Evolutionary conservation across 345 rosid genomes (phyloP).

Genomic region (Boechera retrofracta): DNA sequence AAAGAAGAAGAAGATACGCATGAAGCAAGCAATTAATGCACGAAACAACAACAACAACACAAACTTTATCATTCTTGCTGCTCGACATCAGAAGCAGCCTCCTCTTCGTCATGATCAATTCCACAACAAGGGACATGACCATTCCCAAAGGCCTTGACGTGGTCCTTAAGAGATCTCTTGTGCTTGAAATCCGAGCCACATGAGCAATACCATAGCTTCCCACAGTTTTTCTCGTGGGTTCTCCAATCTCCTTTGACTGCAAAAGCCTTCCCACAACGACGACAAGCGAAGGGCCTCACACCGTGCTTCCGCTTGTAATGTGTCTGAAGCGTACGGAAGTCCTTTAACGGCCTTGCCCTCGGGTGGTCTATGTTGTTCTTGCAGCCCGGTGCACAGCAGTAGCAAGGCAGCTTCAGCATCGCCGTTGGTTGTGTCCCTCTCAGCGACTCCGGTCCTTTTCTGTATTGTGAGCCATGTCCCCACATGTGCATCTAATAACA

Average conservation of each 20-base stretch:
- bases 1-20: not conserved
- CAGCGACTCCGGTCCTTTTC: conserved; percentile 94
- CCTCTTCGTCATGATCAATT: conserved; percentile 72
- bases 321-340: conserved; percentile 97
- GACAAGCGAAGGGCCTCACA: conserved; percentile 87
- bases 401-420: conserved; percentile 92
- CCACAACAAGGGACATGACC: conserved; percentile 80
- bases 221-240: conserved; percentile 98
- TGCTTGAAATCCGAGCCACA: conserved; percentile 98
- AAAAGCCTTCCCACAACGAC: conserved; percentile 91
- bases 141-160: conserved; percentile 79
- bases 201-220: conserved; percentile 93
- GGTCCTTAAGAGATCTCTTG: conserved; percentile 94
- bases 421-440: conserved; percentile 97
- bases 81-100: conserved; percentile 76
- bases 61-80: conserved; percentile 48
- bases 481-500: conserved; percentile 95
- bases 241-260: conserved; percentile 99
- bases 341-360: conserved; percentile 84
- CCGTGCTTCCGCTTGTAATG: conserved; percentile 98
- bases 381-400: conserved; percentile 95
- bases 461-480: conserved; percentile 99
- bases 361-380: conserved; percentile 96
- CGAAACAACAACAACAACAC: not conserved
- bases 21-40: not conserved